These are phyloP conservation scores for Penicillium macrosclerotiorum DNA, from an alignment of 495 filamentous ascomycete genomes.

Conservation along the genomic window DNA sequence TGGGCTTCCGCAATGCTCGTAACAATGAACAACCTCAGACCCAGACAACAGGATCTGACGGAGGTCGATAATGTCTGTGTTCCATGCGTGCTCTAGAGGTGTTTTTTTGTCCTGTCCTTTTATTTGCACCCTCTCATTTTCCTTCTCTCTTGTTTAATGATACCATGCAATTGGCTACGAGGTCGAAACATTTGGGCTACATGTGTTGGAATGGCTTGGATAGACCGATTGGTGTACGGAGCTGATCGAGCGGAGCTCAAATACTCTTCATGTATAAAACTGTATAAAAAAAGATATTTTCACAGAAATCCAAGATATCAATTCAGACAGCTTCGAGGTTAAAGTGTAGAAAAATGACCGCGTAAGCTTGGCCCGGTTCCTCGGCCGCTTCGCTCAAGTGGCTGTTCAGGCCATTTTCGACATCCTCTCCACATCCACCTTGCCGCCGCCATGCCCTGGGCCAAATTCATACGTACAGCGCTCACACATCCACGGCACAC, in stretches of 20 bases:
- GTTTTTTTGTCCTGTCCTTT: conserved; percentile 3
- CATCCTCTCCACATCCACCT: conserved; percentile 9
- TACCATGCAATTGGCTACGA: conserved; percentile 26
- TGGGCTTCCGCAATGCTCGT: conserved; percentile 56
- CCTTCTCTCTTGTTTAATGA: conserved; percentile 24
- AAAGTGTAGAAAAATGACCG: neutral
- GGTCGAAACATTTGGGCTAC: conserved; percentile 6
- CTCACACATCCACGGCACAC: conserved; percentile 53
- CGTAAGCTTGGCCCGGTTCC: neutral
- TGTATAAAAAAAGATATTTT: conserved; percentile 7
- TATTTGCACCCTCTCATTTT: conserved; percentile 13
- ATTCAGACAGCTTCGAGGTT: neutral
- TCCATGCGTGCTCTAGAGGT: neutral
- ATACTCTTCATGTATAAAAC: conserved; percentile 18
- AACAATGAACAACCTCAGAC: conserved; percentile 5
- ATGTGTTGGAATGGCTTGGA: conserved; percentile 4
- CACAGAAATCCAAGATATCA: neutral
- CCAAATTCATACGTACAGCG: conserved; percentile 27
- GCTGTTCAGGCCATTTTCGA: conserved; percentile 7
- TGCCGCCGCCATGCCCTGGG: conserved; percentile 26
- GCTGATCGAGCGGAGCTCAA: conserved; percentile 8
- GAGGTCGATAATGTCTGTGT: conserved; percentile 9
- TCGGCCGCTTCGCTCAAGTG: neutral
- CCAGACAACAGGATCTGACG: conserved; percentile 11
- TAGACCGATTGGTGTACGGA: conserved; percentile 7